phyloP scores from a whole-genome alignment of 257 asterid species.

The Capsicum chinense region DNA sequence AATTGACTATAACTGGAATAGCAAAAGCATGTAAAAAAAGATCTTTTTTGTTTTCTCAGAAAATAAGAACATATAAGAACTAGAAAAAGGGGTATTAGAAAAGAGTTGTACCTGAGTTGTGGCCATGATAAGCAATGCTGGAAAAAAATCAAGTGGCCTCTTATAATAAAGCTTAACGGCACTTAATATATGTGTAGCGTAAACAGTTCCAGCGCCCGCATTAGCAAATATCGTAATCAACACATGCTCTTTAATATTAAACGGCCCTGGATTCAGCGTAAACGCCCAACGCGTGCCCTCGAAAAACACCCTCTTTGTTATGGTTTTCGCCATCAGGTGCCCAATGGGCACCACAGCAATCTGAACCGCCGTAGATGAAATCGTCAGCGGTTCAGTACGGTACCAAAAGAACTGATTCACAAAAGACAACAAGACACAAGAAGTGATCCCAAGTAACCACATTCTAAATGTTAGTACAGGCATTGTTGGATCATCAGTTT shows the following conservation, averaged over 20 bases:
- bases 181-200: constrained; percentile 58
- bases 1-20: not conserved
- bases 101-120: constrained; percentile 55
- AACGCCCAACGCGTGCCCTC: constrained; percentile 45
- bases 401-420: constrained; percentile 58
- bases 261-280: constrained; percentile 56
- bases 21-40: not conserved
- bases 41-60: not conserved
- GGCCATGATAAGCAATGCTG: constrained; percentile 46
- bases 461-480: constrained; percentile 53
- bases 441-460: constrained; percentile 51
- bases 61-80: not conserved
- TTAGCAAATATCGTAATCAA: constrained; percentile 56
- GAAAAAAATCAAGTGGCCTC: constrained; percentile 38
- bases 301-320: constrained; percentile 37
- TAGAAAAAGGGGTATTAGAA: not conserved
- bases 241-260: constrained; percentile 58
- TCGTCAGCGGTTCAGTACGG: constrained; percentile 38
- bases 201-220: constrained; percentile 55
- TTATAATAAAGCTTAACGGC: constrained; percentile 54
- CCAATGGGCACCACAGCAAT: constrained; percentile 55
- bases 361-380: constrained; percentile 44
- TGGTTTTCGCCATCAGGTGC: constrained; percentile 45
- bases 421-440: constrained; percentile 44
- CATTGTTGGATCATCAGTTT: constrained; percentile 49